A percentile compares a stretch with the other conserved stretches of the same genome.
Evolutionary conservation across 1,284 basidiomycete genomes (phyloP).

Genomic region (Schizophyllum amplum): DNA sequence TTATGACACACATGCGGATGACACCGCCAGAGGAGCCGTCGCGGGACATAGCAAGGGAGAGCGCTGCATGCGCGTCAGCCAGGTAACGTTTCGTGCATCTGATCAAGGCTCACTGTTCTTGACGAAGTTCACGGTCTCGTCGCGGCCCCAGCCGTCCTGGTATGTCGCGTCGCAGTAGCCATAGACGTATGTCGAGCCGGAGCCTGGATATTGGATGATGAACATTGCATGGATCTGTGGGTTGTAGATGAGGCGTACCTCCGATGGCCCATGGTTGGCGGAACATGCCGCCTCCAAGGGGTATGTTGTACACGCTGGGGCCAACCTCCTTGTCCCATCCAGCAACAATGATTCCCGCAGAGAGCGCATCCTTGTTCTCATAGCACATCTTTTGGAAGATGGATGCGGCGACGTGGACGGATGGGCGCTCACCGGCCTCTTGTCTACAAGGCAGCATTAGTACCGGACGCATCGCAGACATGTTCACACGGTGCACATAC

Average conservation of each 20-base stretch:
- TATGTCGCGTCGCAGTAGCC: conserved; percentile 99
- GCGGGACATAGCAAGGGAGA: conserved; percentile 93
- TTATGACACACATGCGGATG: conserved; percentile 96
- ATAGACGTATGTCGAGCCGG: conserved; percentile 97
- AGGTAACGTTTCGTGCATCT: neutral
- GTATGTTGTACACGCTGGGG: conserved; percentile 96
- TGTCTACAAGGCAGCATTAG: conserved; percentile 41
- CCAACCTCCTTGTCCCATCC: conserved; percentile 95
- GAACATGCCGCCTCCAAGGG: conserved; percentile 89
- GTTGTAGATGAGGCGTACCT: conserved; percentile 39
- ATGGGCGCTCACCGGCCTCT: conserved; percentile 57
- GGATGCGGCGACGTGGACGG: conserved; percentile 78
- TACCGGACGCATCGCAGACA: conserved; percentile 1
- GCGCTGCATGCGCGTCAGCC: conserved; percentile 42
- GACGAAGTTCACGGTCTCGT: conserved; percentile 92
- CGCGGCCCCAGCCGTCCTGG: conserved; percentile 85
- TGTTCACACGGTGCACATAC: conserved; percentile 27
- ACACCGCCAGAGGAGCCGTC: conserved; percentile 98
- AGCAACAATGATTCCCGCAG: conserved; percentile 95
- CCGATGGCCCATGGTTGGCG: conserved; percentile 96
- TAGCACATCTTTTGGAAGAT: conserved; percentile 91
- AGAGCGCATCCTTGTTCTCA: conserved; percentile 85
- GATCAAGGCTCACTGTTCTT: conserved; percentile 69
- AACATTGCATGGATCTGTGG: conserved; percentile 3
- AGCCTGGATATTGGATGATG: conserved; percentile 46